Evolutionary conservation across 2,329 filamentous ascomycete species (phyloP).

Genomic region (Neobulgaria alba): DNA sequence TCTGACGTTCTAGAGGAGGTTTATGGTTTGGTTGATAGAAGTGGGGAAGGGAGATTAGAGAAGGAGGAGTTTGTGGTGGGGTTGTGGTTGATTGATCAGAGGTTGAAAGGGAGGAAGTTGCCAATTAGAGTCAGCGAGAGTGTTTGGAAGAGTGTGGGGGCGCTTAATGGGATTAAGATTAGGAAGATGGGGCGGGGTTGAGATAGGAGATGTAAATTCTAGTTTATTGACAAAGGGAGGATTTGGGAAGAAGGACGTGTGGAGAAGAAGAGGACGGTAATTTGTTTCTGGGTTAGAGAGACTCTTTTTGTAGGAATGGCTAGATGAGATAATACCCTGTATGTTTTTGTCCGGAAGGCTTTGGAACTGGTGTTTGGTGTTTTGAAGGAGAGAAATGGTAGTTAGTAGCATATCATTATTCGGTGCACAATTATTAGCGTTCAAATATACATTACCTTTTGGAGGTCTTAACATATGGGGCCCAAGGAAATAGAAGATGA

Average conservation of each 20-base stretch:
- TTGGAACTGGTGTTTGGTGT: not conserved
- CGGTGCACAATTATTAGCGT: too few species aligned
- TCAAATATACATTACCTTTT: too few species aligned
- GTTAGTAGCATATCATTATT: too few species aligned
- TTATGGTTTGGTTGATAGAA: slow-evolving; percentile 64
- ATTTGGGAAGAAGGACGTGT: too few species aligned
- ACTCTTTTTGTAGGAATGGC: too few species aligned
- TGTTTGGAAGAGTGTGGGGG: slow-evolving; percentile 63
- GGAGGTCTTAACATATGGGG: too few species aligned
- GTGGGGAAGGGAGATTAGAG: slow-evolving; percentile 45
- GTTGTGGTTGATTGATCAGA: slow-evolving; percentile 74
- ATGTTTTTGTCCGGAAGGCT: too few species aligned
- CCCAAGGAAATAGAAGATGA: too few species aligned
- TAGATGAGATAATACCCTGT: not conserved
- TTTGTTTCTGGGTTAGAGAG: too few species aligned
- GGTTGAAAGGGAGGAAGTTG: slow-evolving; percentile 70
- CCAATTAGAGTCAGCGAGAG: slow-evolving; percentile 62
- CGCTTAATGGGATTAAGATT: slow-evolving; percentile 31
- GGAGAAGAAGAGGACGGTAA: too few species aligned
- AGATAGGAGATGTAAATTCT: not conserved
- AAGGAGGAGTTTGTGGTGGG: slow-evolving; percentile 74
- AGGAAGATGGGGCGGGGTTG: not conserved
- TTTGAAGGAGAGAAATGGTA: too few species aligned
- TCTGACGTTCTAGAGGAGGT: slow-evolving; percentile 62
- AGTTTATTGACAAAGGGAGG: slow-evolving; percentile 1